A percentile compares a stretch with the other conserved stretches of the same genome.
Conservation (phyloP, 768 basidiomycete species). For the Multifurca ochricompacta region DNA sequence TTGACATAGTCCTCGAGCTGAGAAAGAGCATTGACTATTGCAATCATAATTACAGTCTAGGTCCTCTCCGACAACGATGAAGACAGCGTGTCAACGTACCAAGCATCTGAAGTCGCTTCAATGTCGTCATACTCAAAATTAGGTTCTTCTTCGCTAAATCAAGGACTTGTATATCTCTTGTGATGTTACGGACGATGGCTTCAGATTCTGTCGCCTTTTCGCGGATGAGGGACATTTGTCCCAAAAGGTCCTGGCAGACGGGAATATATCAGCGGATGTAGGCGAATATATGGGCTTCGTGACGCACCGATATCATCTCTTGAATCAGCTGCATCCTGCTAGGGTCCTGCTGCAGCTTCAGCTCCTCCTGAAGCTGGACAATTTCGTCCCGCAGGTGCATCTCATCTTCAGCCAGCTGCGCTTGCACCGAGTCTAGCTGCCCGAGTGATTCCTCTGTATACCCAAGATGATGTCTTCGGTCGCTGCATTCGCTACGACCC, state of each 20-base stretch:
- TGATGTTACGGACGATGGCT: conserved; percentile 90
- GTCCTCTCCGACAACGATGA: neutral
- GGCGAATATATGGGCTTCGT: neutral
- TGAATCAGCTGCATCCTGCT: conserved; percentile 85
- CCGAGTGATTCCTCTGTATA: conserved; percentile 64
- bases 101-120: conserved; percentile 90
- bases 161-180: conserved; percentile 90
- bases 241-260: conserved; percentile 67
- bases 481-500: neutral
- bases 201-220: conserved; percentile 98
- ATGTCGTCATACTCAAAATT: conserved; percentile 77
- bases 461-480: neutral
- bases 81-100: conserved; percentile 69
- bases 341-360: conserved; percentile 77
- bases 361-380: conserved; percentile 52
- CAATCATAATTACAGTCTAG: neutral
- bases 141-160: conserved; percentile 94
- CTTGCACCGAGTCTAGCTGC: conserved; percentile 64
- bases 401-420: conserved; percentile 61
- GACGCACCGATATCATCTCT: conserved; percentile 86
- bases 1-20: conserved; percentile 74
- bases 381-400: conserved; percentile 66
- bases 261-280: neutral
- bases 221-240: conserved; percentile 92
- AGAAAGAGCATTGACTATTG: conserved; percentile 68